Evolutionary conservation across 495 filamentous ascomycete genomes (phyloP), one percentile per base, ranked within the genome.

Genomic region (Talaromyces adpressus): DNA sequence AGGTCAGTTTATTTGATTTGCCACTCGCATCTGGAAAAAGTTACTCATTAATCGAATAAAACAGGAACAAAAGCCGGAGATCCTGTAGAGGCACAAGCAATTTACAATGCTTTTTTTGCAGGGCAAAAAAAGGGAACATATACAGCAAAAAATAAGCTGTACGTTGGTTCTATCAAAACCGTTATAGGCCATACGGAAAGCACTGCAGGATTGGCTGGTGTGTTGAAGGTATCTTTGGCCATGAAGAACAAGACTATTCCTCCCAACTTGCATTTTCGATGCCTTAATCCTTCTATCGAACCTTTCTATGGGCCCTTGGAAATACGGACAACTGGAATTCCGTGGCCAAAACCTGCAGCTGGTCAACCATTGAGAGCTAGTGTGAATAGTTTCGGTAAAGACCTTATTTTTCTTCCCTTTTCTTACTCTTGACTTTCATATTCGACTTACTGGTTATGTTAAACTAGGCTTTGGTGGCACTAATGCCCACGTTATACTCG

Each of bases 101-200:
- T 78, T 47, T n/a, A 27, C 23, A 5, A 20, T 25, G 56, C 61
- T 53, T 20, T 63, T 69, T 64, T 64, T 64, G 27, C 5, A 8
- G 7, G 22, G 36, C n/a, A 58, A 45, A 25, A 14, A 22, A 36
- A 20, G 7, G 49, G 57, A 18, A 12, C 5, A 22, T 11, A 18
- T 45, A 47, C n/a, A n/a, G n/a, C n/a, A n/a, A n/a, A 51, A 8
- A 61, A 63, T 4, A 25, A 22, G n/a, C 53, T 75, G 11, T 65
- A 65, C 14, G 81, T 84, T 8, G 82, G 83, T 0, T 83, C 81
- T 0, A 72, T 87, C 51, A 87, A 88, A 66, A 84, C 82, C 0
- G 71, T 85, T 2, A 75, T 86, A 60, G 84, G 85, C 16, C 84
- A 86, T 64, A 81, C 78, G 0, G 84, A 86, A 59, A 71, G 69